phyloP scores from a whole-genome alignment of 2,329 filamentous ascomycete species.

The Neonectria punicea region DNA sequence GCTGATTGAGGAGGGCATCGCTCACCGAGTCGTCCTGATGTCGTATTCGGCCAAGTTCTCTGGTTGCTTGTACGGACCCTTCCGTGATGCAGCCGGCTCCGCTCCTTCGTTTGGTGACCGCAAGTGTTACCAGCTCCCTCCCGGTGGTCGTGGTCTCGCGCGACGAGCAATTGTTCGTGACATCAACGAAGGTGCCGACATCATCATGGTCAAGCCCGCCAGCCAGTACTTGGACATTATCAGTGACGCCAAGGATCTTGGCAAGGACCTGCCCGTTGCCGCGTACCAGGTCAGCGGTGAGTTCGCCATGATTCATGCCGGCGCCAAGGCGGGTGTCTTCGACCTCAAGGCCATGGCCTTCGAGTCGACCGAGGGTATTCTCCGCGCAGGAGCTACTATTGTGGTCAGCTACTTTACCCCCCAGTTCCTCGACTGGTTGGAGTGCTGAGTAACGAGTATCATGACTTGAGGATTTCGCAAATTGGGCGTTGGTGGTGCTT shows the following conservation, averaged over 20 bases:
- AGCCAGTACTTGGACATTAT: constrained; percentile 98
- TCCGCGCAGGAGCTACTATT: constrained; percentile 92
- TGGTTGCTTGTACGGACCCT: constrained; percentile 95
- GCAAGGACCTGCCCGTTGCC: constrained; percentile 89
- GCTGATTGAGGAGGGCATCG: constrained; percentile 92
- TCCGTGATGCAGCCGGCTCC: constrained; percentile 95
- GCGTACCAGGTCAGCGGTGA: constrained; percentile 98
- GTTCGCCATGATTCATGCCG: constrained; percentile 97
- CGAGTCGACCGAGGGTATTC: constrained; percentile 91
- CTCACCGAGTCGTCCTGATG: constrained; percentile 93
- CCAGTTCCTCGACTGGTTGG: constrained; percentile 76
- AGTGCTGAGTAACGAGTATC: constrained; percentile 52
- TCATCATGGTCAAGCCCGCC: constrained; percentile 99
- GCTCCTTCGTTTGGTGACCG: constrained; percentile 92
- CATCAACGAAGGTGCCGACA: constrained; percentile 92
- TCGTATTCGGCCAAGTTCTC: constrained; percentile 98
- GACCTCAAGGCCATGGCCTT: constrained; percentile 95
- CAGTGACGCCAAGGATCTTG: constrained; percentile 94
- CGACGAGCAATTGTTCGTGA: constrained; percentile 90
- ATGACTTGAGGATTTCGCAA: constrained; percentile 18
- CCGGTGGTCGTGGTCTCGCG: constrained; percentile 89
- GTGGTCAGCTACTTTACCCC: constrained; percentile 95
- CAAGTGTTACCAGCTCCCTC: constrained; percentile 95
- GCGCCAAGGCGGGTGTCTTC: constrained; percentile 94
- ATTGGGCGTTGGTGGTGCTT: constrained; percentile 29